Base-by-base conservation (phyloP, 495 filamentous ascomycete genomes). In the Aspergillus biplanus region DNA sequence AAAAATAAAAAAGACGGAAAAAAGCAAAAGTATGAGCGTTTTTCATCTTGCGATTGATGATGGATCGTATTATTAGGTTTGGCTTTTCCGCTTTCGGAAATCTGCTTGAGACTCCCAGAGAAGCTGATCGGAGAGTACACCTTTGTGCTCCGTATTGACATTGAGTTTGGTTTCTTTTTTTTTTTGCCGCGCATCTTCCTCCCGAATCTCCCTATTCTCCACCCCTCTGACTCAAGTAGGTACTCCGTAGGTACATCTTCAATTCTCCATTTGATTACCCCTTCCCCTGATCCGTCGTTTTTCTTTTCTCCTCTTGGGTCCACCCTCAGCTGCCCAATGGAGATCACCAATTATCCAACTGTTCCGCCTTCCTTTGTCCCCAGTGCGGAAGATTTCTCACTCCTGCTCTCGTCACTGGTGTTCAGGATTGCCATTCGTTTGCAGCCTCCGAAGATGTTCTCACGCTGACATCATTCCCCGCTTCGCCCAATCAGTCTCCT, bases 391-490 rank as follows among this genome's bases (percentile, higher is more conserved):
- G 21, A 21, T 50, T 50, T 50, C 47, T 31, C 47, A 7, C 47
- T 50, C 47, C 47, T 50, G 53, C 5, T 56, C n/a, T 42, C 9
- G 33, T 42, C 27, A 16, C 35, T 31, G 42, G 37, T 9, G 34
- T 39, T 27, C 39, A 44, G 39, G 39, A 44, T 58, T 35, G 33
- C 6, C 31, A 35, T 33, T 59, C 56, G 56, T 59, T 59, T 59
- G 56, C 56, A 49, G 35, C 9, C 35, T 27, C 55, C 27, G 52
- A 55, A 35, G 55, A 46, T 27, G 16, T n/a, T 18, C 11, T 16
- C 15, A 13, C 7, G 42, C 56, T 59, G 56, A 59, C 56, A 49
- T 59, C 56, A 49, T 49, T 59, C 33, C 56, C 56, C 32, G 39
- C 0, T 42, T 33, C 12, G 32, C 33, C 44, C 53, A 56, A 56